Conservation (phyloP, 73 alveolate genomes). For the Paraurostyla sp. region DNA sequence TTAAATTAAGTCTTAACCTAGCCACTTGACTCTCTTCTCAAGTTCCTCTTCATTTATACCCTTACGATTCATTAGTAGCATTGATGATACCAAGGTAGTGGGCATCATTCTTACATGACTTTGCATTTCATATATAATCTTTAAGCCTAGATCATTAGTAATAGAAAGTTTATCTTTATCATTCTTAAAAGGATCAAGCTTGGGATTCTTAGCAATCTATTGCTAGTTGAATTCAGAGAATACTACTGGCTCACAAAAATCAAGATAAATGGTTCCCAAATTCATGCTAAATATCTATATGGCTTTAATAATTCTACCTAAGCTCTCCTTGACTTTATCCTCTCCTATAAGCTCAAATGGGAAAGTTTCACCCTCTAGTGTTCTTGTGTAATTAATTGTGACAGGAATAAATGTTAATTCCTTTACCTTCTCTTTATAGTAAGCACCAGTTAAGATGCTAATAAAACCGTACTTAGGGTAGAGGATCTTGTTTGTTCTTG, state of each 20-base stretch:
- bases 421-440: conserved; percentile 74
- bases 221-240: conserved; percentile 53
- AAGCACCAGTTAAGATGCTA: conserved; percentile 78
- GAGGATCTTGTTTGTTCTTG: conserved; percentile 88
- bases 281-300: conserved; percentile 79
- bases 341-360: conserved; percentile 94
- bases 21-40: conserved; percentile 83
- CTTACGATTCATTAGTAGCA: conserved; percentile 86
- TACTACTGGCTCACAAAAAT: conserved; percentile 82
- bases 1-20: conserved; percentile 66
- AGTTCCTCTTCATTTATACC: conserved; percentile 92
- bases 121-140: conserved; percentile 61
- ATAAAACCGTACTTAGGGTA: conserved; percentile 87
- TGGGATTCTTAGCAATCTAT: conserved; percentile 54
- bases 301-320: conserved; percentile 84
- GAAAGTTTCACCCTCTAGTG: conserved; percentile 95
- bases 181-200: conserved; percentile 58
- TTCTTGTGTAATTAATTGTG: conserved; percentile 91
- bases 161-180: conserved; percentile 66
- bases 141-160: conserved; percentile 70
- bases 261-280: conserved; percentile 88
- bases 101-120: conserved; percentile 81
- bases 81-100: conserved; percentile 86
- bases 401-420: conserved; percentile 90
- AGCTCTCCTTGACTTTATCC: conserved; percentile 91